phyloP scores from a whole-genome alignment of 179 eudicot species.

The Corrigiola litoralis region DNA sequence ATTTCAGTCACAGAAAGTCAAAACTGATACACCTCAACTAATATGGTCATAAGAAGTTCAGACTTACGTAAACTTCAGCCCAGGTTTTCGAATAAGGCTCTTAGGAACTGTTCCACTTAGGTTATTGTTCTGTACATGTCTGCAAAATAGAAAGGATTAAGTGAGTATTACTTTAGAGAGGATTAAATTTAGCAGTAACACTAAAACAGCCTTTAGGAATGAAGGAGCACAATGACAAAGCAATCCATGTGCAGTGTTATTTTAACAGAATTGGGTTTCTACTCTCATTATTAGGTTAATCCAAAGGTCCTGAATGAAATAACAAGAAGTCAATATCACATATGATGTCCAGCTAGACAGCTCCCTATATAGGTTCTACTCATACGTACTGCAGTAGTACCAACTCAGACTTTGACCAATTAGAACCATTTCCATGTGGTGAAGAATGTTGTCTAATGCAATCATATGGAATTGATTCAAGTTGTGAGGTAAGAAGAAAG shows the following conservation, averaged over 20 bases:
- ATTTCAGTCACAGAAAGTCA: neutral
- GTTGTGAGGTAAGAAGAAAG: too few relatives aligned
- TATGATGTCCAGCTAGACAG: neutral
- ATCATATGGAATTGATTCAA: neutral
- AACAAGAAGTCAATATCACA: slow-evolving; percentile 3
- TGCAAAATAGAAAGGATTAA: slow-evolving; percentile 25
- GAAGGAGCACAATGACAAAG: neutral
- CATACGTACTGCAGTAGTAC: neutral
- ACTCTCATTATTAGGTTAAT: neutral
- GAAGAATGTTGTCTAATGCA: neutral
- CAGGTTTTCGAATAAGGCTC: slow-evolving; percentile 54
- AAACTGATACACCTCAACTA: neutral
- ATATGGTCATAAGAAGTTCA: neutral
- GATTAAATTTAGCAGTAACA: neutral
- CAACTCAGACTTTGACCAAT: slow-evolving; percentile 18
- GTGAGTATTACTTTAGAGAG: neutral
- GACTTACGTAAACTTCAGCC: slow-evolving; percentile 61
- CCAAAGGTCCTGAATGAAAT: neutral
- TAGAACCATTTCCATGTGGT: slow-evolving; percentile 15
- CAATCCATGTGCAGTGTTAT: slow-evolving; percentile 7
- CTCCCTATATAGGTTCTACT: slow-evolving; percentile 1
- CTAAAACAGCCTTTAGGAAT: neutral
- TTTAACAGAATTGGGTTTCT: neutral
- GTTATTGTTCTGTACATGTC: slow-evolving; percentile 69
- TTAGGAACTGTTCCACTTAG: slow-evolving; percentile 66